Conservation (phyloP, 768 basidiomycete species). For the Scleroderma bovista region DNA sequence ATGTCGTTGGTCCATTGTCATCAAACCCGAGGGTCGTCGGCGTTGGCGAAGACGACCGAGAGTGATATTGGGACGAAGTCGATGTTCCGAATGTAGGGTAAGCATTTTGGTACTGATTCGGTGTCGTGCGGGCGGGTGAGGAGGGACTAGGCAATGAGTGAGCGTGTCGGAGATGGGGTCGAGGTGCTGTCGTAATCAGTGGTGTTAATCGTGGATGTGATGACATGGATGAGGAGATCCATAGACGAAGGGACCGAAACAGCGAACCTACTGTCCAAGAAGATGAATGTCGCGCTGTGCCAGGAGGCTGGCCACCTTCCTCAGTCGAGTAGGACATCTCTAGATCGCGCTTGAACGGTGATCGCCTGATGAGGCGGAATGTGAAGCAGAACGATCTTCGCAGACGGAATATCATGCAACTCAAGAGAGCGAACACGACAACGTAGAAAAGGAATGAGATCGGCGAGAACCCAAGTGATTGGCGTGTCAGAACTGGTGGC, state of each 20-base stretch:
- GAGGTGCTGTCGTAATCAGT: slow-evolving; percentile 7
- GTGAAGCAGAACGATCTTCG: slow-evolving; percentile 48
- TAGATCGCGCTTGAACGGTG: slow-evolving; percentile 28
- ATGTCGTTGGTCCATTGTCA: slow-evolving; percentile 7
- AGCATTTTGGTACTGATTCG: slow-evolving; percentile 15
- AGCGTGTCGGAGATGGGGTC: background rate
- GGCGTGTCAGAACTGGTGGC: slow-evolving; percentile 54
- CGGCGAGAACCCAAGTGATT: slow-evolving; percentile 69
- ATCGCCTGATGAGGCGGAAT: slow-evolving; percentile 41
- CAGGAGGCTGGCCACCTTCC: slow-evolving; percentile 30
- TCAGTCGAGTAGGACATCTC: slow-evolving; percentile 40
- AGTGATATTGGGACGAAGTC: slow-evolving; percentile 30
- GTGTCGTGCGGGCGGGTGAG: slow-evolving; percentile 9
- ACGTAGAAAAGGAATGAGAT: slow-evolving; percentile 56
- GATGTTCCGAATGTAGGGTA: slow-evolving; percentile 25
- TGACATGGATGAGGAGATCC: slow-evolving; percentile 11
- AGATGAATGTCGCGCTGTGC: slow-evolving; percentile 13
- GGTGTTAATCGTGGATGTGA: slow-evolving; percentile 20
- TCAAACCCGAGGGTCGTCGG: background rate
- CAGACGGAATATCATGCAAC: slow-evolving; percentile 48
- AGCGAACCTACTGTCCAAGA: slow-evolving; percentile 14
- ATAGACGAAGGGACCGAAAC: slow-evolving; percentile 24
- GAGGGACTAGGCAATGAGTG: slow-evolving; percentile 8
- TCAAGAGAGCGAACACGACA: slow-evolving; percentile 36
- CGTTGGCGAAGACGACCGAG: slow-evolving; percentile 27